phyloP scores from a whole-genome alignment of 169 alveolate genomes.

The Eimeria acervulina region DNA sequence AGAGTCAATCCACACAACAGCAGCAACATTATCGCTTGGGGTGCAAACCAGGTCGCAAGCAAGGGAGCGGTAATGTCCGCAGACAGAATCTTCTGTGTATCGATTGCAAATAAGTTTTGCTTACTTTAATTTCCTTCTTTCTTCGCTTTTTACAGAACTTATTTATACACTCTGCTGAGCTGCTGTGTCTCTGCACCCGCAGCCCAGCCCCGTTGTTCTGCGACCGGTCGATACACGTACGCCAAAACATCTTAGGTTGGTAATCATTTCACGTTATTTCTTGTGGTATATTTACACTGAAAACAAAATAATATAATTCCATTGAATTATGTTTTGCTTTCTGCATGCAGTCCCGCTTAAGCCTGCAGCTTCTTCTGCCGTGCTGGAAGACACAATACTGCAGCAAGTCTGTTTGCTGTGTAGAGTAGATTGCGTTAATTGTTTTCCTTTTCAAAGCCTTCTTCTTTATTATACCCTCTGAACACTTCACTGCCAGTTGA shows the following conservation, averaged over 20 bases:
- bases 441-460: too few relatives aligned
- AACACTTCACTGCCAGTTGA: too few relatives aligned
- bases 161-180: neutral
- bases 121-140: neutral
- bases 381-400: too few relatives aligned
- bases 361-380: too few relatives aligned
- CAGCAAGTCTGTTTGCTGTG: too few relatives aligned
- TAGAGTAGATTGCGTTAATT: too few relatives aligned
- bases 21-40: constrained; percentile 10
- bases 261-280: neutral
- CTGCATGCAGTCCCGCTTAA: neutral
- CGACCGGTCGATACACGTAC: neutral
- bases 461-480: too few relatives aligned
- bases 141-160: neutral
- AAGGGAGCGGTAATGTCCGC: neutral
- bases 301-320: neutral
- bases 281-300: neutral
- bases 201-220: constrained; percentile 34
- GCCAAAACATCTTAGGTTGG: neutral
- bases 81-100: neutral
- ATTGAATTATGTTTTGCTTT: neutral
- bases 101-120: neutral
- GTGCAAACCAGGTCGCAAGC: neutral
- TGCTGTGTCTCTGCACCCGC: constrained; percentile 8
- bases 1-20: constrained; percentile 35